phyloP scores from a whole-genome alignment of 2,329 filamentous ascomycete genomes.

The Aspergillus tubingensis region DNA sequence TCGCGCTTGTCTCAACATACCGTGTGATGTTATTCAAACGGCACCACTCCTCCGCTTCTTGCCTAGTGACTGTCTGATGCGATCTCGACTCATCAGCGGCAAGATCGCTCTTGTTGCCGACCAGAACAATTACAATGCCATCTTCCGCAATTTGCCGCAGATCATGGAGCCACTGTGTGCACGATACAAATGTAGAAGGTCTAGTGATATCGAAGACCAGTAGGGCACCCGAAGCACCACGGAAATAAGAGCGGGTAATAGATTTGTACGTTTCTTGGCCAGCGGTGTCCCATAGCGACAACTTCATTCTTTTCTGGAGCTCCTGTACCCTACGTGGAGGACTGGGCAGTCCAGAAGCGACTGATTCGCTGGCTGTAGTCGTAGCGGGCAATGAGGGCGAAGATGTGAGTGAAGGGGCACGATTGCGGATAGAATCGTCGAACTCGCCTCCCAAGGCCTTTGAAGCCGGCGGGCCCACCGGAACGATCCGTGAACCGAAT shows the following conservation, averaged over 20 bases:
- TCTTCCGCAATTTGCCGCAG: conserved; percentile 93
- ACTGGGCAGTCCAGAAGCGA: conserved; percentile 34
- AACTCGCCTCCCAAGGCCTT: conserved; percentile 58
- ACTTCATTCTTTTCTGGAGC: conserved; percentile 79
- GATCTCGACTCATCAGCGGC: conserved; percentile 51
- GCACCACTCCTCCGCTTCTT: conserved; percentile 91
- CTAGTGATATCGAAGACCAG: conserved; percentile 95
- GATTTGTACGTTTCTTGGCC: conserved; percentile 98
- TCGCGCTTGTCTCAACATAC: conserved; percentile 95
- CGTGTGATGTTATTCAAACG: conserved; percentile 79
- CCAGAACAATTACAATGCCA: conserved; percentile 89
- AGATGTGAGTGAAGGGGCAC: conserved; percentile 12
- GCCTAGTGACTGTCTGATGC: conserved; percentile 69
- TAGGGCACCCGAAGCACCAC: conserved; percentile 74
- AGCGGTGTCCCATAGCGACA: conserved; percentile 92
- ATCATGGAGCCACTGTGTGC: conserved; percentile 91
- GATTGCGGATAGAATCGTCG: conserved; percentile 18
- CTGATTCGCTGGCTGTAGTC: conserved; percentile 18
- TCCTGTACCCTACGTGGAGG: conserved; percentile 40
- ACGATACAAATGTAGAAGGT: conserved; percentile 80
- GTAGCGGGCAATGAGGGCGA: conserved; percentile 12
- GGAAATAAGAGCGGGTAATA: conserved; percentile 91
- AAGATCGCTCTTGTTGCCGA: conserved; percentile 93
- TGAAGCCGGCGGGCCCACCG: conserved; percentile 80
- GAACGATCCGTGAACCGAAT: conserved; percentile 89